Conservation (phyloP, 2,329 filamentous ascomycete genomes). For the Alternaria ventricosa region DNA sequence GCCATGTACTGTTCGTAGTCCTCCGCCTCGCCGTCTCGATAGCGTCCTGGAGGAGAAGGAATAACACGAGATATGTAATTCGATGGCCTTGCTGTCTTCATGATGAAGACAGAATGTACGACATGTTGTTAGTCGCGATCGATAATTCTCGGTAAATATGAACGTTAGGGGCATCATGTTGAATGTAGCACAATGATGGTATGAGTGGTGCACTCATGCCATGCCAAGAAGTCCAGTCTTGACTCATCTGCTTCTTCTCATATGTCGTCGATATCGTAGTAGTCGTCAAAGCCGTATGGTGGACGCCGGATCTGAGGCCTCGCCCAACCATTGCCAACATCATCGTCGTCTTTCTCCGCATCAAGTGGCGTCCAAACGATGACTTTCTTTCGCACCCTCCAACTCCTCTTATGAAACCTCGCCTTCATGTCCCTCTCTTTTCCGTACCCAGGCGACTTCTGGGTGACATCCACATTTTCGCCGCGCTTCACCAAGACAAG, state of each 20-base stretch:
- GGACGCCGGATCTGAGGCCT: constrained; percentile 16
- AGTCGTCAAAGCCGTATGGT: constrained; percentile 13
- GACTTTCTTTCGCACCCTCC: constrained; percentile 20
- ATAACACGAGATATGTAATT: no score
- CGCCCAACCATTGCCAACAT: constrained; percentile 20
- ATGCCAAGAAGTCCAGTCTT: not conserved
- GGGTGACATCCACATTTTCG: constrained; percentile 5
- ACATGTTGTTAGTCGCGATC: not conserved
- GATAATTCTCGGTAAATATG: not conserved
- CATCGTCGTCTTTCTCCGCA: constrained; percentile 15
- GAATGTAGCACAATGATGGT: not conserved
- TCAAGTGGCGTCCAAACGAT: constrained; percentile 20
- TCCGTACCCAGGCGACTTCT: constrained; percentile 16
- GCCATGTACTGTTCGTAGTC: no score
- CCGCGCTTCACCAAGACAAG: constrained; percentile 20
- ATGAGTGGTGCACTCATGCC: not conserved
- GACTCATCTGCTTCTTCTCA: not conserved
- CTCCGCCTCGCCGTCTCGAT: no score
- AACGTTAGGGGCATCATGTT: not conserved
- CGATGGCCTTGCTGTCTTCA: not conserved
- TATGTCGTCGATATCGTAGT: constrained; percentile 21
- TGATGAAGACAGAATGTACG: not conserved
- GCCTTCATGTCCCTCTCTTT: constrained; percentile 22
- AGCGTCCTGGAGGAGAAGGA: no score
- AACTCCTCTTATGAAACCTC: constrained; percentile 18